Conservation (phyloP, 2,329 filamentous ascomycete genomes). For the Hypoxylon sp. region DNA sequence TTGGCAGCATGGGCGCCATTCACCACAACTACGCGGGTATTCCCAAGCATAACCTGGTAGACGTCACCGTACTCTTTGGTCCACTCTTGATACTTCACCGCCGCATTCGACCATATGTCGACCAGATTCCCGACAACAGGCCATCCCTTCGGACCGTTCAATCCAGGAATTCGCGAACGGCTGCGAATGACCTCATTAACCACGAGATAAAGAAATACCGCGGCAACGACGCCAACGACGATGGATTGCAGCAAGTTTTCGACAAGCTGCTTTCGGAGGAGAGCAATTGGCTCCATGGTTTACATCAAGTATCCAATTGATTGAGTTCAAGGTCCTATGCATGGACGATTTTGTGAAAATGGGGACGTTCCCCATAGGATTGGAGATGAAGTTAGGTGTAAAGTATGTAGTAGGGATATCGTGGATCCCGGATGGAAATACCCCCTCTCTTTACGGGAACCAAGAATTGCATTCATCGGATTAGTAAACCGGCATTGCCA, state of each 20-base stretch:
- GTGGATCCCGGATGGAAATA: conserved; percentile 15
- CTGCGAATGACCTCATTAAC: conserved; percentile 48
- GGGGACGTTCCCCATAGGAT: background rate
- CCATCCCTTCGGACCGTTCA: conserved; percentile 48
- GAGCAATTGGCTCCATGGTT: conserved; percentile 37
- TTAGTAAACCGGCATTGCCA: conserved; percentile 15
- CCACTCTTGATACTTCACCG: conserved; percentile 65
- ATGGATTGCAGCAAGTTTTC: conserved; percentile 19
- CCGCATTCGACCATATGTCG: conserved; percentile 70
- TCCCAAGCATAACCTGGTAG: conserved; percentile 77
- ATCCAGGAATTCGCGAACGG: conserved; percentile 46
- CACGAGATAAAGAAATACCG: conserved; percentile 41
- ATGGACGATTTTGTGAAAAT: background rate
- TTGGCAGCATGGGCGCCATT: conserved; percentile 82
- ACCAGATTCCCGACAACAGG: conserved; percentile 72
- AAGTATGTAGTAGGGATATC: background rate
- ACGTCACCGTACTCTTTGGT: conserved; percentile 73
- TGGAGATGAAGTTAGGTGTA: background rate
- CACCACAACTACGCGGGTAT: conserved; percentile 79
- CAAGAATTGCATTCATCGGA: conserved; percentile 5
- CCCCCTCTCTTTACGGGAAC: conserved; percentile 1
- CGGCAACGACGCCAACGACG: conserved; percentile 19
- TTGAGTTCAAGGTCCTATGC: background rate
- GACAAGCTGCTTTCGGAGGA: conserved; percentile 3
- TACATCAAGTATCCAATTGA: background rate